Conservation (phyloP, 108 stramenopile species). For the Cyclostephanos tholiformis region DNA sequence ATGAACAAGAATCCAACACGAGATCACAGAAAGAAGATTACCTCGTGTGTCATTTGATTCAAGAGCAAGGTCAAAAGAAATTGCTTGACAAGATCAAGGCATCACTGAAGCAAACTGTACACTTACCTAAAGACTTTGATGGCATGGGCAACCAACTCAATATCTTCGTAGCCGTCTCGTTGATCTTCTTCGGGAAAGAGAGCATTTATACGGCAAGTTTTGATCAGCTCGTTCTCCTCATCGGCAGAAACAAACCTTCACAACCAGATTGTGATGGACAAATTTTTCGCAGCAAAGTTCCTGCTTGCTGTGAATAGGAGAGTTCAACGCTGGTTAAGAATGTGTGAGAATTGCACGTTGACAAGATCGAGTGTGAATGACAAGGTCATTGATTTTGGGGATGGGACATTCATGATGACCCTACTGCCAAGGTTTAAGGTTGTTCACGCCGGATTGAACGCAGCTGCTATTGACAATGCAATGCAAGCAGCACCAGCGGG, state of each 20-base stretch:
- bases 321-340: slow-evolving; percentile 6
- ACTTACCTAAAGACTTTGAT: background rate
- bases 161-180: background rate
- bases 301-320: background rate
- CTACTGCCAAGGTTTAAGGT: background rate
- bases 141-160: background rate
- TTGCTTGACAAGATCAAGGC: slow-evolving; percentile 1
- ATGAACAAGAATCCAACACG: background rate
- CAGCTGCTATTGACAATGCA: no score
- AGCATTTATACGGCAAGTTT: no score
- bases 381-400: background rate
- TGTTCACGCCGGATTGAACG: no score
- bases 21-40: background rate
- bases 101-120: background rate
- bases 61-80: background rate
- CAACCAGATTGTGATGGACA: background rate
- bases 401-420: background rate
- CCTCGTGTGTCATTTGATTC: background rate
- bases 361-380: background rate
- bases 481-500: background rate
- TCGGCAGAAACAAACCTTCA: background rate
- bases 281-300: slow-evolving; percentile 6
- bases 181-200: background rate
- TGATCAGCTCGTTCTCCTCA: background rate
- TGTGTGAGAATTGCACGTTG: background rate